Evolutionary conservation across 2,329 filamentous ascomycete species (phyloP).

Genomic region (Fusarium nurragi): DNA sequence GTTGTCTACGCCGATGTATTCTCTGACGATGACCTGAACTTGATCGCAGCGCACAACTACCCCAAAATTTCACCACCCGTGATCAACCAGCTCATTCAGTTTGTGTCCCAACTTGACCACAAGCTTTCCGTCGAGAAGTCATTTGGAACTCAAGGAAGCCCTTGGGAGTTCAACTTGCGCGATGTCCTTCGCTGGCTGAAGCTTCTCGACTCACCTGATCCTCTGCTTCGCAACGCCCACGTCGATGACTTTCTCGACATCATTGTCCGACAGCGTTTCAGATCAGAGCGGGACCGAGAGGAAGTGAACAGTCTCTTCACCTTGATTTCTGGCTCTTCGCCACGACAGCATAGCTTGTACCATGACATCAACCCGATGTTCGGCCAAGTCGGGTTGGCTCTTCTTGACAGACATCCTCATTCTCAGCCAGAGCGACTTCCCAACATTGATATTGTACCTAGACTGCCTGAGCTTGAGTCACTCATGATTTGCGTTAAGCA

Average conservation of each 20-base stretch:
- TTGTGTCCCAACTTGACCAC: conserved; percentile 82
- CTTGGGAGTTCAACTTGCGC: conserved; percentile 96
- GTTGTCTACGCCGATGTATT: conserved; percentile 97
- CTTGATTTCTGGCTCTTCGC: conserved; percentile 65
- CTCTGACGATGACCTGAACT: conserved; percentile 78
- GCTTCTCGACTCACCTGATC: conserved; percentile 62
- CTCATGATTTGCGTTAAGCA: conserved; percentile 87
- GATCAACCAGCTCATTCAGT: conserved; percentile 75
- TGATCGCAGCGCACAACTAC: conserved; percentile 84
- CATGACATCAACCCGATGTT: conserved; percentile 72
- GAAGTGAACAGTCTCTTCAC: conserved; percentile 73
- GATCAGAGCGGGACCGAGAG: conserved; percentile 72
- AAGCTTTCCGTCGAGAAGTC: conserved; percentile 69
- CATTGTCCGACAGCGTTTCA: conserved; percentile 88
- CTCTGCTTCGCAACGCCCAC: conserved; percentile 67
- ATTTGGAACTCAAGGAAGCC: conserved; percentile 73
- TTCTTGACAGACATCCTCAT: conserved; percentile 69
- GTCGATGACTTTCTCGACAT: conserved; percentile 81
- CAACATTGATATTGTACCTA: conserved; percentile 59
- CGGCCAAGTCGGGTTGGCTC: conserved; percentile 83
- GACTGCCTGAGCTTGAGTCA: conserved; percentile 81
- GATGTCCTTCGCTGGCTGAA: conserved; percentile 90
- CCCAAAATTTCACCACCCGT: conserved; percentile 67
- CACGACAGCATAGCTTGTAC: conserved; percentile 70
- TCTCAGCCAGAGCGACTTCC: conserved; percentile 63